Evolutionary conservation across 2,329 filamentous ascomycete species (phyloP).

Genomic region (Ceratocystis huliohia): DNA sequence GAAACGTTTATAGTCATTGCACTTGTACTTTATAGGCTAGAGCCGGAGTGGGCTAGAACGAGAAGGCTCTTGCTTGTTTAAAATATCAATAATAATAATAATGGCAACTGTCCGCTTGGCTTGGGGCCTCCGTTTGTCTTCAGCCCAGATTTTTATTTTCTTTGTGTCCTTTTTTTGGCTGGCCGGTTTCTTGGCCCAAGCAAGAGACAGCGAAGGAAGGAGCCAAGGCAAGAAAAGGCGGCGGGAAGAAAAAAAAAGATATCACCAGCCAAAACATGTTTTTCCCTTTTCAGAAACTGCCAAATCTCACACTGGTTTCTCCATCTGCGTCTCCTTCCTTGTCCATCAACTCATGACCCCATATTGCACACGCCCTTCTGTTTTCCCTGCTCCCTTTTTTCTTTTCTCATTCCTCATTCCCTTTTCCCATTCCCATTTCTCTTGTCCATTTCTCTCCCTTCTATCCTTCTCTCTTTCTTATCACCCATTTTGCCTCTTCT

Average conservation of each 20-base stretch:
- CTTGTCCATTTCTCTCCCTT: background rate
- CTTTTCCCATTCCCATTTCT: background rate
- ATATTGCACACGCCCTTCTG: background rate
- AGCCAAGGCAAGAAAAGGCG: background rate
- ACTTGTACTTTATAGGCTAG: background rate
- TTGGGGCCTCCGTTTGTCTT: background rate
- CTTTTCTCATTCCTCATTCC: background rate
- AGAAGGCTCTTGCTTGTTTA: background rate
- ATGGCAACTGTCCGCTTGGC: background rate
- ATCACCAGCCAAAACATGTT: background rate
- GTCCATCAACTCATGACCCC: background rate
- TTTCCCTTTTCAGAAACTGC: conserved; percentile 8
- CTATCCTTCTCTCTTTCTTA: conserved; percentile 1
- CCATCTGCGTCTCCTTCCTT: background rate
- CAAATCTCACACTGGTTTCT: conserved; percentile 3
- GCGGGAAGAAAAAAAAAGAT: background rate
- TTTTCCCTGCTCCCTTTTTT: background rate
- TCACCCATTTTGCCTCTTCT: background rate
- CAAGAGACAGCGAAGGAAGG: background rate
- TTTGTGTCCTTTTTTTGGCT: background rate
- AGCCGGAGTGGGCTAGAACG: background rate
- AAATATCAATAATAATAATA: too few relatives aligned
- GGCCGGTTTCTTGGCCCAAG: background rate
- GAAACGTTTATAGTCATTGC: background rate
- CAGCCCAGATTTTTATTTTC: background rate